These are phyloP conservation scores for Xylaria sp. DNA, from an alignment of 2,329 filamentous ascomycete genomes.

Conservation along the genomic window DNA sequence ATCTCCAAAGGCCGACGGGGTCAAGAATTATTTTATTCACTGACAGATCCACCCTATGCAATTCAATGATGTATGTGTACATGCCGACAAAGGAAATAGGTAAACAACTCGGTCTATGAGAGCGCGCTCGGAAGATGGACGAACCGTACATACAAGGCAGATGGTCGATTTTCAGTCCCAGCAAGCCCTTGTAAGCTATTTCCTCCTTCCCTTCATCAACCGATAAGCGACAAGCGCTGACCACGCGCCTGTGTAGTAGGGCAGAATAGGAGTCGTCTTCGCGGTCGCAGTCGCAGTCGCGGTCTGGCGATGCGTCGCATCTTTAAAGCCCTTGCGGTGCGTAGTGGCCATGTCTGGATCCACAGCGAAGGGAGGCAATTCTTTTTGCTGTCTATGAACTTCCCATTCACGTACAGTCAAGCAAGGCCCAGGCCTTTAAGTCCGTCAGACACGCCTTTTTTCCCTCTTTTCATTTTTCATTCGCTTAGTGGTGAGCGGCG, in stretches of 20 bases:
- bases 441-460: slow-evolving; percentile 10
- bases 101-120: slow-evolving; percentile 23
- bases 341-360: slow-evolving; percentile 7
- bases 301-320: slow-evolving; percentile 13
- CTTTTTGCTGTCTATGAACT: slow-evolving; percentile 18
- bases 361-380: slow-evolving; percentile 8
- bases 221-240: slow-evolving; percentile 5
- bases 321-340: slow-evolving; percentile 8
- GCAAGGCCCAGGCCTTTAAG: slow-evolving; percentile 8
- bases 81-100: slow-evolving; percentile 28
- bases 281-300: neutral
- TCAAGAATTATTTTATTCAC: slow-evolving; percentile 23
- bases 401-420: slow-evolving; percentile 22
- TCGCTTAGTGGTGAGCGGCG: slow-evolving; percentile 53
- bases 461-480: neutral
- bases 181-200: slow-evolving; percentile 13
- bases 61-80: slow-evolving; percentile 30
- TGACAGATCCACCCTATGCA: slow-evolving; percentile 22
- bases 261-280: slow-evolving; percentile 6
- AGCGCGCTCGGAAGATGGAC: slow-evolving; percentile 24
- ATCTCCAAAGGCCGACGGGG: slow-evolving; percentile 6
- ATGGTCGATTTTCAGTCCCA: slow-evolving; percentile 16
- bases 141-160: slow-evolving; percentile 25
- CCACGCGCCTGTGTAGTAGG: slow-evolving; percentile 7
- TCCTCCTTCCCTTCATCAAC: slow-evolving; percentile 10